These are phyloP conservation scores for Penicillium hesseltinei DNA, from an alignment of 2,329 filamentous ascomycete species.

Conservation along the genomic window DNA sequence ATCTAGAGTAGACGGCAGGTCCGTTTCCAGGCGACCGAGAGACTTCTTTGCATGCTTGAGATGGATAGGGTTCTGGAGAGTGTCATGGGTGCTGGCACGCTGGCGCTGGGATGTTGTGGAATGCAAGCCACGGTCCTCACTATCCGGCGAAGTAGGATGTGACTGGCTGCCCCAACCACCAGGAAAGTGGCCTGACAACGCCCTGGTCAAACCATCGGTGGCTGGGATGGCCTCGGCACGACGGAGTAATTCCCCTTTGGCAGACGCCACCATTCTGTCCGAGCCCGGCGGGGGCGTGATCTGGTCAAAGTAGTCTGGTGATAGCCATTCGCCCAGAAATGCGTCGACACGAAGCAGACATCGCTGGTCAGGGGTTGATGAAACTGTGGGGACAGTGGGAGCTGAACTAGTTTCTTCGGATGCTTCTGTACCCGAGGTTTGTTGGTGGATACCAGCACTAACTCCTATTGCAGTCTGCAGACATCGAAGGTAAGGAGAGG, in stretches of 20 bases:
- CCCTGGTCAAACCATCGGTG: conserved; percentile 36
- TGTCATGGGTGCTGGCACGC: conserved; percentile 50
- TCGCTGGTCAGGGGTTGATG: conserved; percentile 15
- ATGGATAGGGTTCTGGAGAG: conserved; percentile 28
- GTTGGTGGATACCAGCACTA: conserved; percentile 71
- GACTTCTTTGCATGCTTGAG: conserved; percentile 20
- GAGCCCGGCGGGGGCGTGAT: conserved; percentile 87
- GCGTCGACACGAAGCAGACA: conserved; percentile 73
- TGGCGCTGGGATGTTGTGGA: conserved; percentile 31
- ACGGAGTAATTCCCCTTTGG: conserved; percentile 81
- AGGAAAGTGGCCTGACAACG: conserved; percentile 50
- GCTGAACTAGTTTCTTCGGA: conserved; percentile 2
- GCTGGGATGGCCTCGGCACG: conserved; percentile 64
- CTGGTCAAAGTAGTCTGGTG: conserved; percentile 86
- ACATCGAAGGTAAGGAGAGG: conserved; percentile 90
- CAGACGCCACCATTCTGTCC: conserved; percentile 79
- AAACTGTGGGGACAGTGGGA: not conserved
- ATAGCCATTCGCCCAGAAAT: conserved; percentile 93
- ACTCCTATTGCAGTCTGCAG: conserved; percentile 89
- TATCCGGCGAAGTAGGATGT: conserved; percentile 22
- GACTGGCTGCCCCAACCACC: conserved; percentile 54
- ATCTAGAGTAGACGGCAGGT: conserved; percentile 29
- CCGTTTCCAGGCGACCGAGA: conserved; percentile 35
- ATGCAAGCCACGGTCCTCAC: conserved; percentile 24
- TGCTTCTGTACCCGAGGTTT: conserved; percentile 23